Conservation (phyloP, 257 asterid genomes). For the Nicotiana benthamiana region DNA sequence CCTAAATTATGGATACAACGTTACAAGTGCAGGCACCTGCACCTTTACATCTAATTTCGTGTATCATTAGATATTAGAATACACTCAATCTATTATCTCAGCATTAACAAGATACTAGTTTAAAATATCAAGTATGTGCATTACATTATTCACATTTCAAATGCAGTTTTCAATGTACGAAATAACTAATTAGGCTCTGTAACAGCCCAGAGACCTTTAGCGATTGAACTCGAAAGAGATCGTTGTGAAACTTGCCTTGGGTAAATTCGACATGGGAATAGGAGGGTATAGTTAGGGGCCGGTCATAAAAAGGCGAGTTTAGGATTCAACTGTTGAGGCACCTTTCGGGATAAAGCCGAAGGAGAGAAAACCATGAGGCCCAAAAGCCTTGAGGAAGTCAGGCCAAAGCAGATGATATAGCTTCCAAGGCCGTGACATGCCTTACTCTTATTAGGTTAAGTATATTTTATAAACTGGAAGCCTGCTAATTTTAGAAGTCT, state of each 20-base stretch:
- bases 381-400: too few species aligned
- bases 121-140: not conserved
- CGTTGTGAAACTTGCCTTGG: not conserved
- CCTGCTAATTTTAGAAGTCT: not conserved
- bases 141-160: not conserved
- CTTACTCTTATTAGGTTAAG: not conserved
- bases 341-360: too few species aligned
- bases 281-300: too few species aligned
- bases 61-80: not conserved
- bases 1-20: not conserved
- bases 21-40: not conserved
- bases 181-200: not conserved
- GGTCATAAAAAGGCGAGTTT: too few species aligned
- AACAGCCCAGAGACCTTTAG: not conserved
- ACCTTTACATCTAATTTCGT: not conserved
- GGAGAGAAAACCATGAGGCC: too few species aligned
- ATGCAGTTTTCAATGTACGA: not conserved
- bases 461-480: not conserved
- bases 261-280: not conserved
- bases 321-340: too few species aligned
- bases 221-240: not conserved
- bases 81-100: not conserved
- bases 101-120: not conserved
- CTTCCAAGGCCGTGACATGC: too few species aligned
- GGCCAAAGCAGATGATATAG: too few species aligned